phyloP scores from a whole-genome alignment of 2,329 filamentous ascomycete species.

The Graphilbum ipis-grandicollis region DNA sequence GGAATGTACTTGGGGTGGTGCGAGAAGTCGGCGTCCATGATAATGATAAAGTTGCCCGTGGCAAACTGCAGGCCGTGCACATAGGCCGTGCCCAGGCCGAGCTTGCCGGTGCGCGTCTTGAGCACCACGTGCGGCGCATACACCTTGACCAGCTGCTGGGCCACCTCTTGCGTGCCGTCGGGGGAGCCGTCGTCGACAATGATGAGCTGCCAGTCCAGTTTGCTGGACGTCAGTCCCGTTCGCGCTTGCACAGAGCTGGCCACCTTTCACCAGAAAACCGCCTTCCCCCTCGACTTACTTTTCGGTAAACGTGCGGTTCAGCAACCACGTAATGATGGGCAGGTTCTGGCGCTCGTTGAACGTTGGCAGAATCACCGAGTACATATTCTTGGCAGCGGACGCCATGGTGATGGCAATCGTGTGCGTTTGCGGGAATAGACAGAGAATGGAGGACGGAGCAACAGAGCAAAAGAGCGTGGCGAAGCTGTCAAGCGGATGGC shows the following conservation, averaged over 20 bases:
- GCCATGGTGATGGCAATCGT: conserved; percentile 28
- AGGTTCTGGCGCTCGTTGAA: conserved; percentile 98
- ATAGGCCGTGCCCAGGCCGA: conserved; percentile 92
- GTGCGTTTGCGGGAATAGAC: not conserved
- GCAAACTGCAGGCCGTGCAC: conserved; percentile 84
- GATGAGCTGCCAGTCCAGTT: conserved; percentile 91
- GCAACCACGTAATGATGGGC: conserved; percentile 85
- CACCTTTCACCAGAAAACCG: not conserved
- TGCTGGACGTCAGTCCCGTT: conserved; percentile 29
- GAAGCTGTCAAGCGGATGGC: too few relatives aligned
- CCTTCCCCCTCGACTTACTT: conserved; percentile 36
- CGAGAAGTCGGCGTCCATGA: conserved; percentile 99
- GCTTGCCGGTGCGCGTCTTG: conserved; percentile 80
- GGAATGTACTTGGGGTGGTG: conserved; percentile 99
- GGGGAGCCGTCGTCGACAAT: conserved; percentile 97
- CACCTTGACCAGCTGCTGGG: conserved; percentile 73
- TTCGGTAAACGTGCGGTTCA: conserved; percentile 82
- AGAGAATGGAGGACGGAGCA: not conserved
- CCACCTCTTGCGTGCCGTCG: conserved; percentile 84
- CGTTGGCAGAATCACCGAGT: conserved; percentile 92
- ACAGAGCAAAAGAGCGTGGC: not conserved
- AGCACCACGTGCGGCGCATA: conserved; percentile 70
- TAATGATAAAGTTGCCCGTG: conserved; percentile 90
- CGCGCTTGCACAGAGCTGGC: not conserved
- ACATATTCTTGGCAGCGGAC: conserved; percentile 48